phyloP scores from a whole-genome alignment of 805 yeast species.

The Candida suzukii region DNA sequence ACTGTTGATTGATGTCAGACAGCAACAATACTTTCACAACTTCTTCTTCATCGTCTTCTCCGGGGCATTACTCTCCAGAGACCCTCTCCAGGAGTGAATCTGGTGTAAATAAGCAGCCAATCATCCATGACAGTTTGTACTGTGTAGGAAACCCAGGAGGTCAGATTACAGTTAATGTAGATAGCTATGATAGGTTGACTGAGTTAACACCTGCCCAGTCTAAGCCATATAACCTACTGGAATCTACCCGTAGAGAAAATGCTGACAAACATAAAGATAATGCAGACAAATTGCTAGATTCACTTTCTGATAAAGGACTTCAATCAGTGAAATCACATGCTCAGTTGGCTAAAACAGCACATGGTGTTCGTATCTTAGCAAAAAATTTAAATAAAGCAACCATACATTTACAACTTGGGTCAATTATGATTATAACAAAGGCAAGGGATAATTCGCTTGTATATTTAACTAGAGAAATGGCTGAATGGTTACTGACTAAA shows the following conservation, averaged over 20 bases:
- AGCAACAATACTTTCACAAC: background rate
- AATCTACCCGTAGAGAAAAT: background rate
- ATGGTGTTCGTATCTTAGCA: slow-evolving; percentile 72
- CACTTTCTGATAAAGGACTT: slow-evolving; percentile 13
- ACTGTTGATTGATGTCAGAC: background rate
- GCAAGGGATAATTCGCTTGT: slow-evolving; percentile 78
- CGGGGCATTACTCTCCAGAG: background rate
- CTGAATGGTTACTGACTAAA: slow-evolving; percentile 60
- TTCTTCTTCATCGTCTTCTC: background rate
- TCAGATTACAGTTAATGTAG: slow-evolving; percentile 13
- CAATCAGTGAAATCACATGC: slow-evolving; percentile 61
- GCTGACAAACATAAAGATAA: background rate
- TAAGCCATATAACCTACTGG: background rate
- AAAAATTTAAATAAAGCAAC: slow-evolving; percentile 65
- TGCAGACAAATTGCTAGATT: background rate
- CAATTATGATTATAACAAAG: slow-evolving; percentile 81
- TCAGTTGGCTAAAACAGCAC: slow-evolving; percentile 72
- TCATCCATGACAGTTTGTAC: slow-evolving; percentile 20
- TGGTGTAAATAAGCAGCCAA: slow-evolving; percentile 18
- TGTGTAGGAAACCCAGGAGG: slow-evolving; percentile 18
- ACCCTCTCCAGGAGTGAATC: slow-evolving; percentile 11
- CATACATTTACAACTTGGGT: slow-evolving; percentile 59
- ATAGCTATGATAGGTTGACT: slow-evolving; percentile 7
- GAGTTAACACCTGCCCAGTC: background rate
- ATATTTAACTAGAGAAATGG: slow-evolving; percentile 68